Conservation (phyloP, 139 green algal species). For the Chlamydomonas schloesseri region DNA sequence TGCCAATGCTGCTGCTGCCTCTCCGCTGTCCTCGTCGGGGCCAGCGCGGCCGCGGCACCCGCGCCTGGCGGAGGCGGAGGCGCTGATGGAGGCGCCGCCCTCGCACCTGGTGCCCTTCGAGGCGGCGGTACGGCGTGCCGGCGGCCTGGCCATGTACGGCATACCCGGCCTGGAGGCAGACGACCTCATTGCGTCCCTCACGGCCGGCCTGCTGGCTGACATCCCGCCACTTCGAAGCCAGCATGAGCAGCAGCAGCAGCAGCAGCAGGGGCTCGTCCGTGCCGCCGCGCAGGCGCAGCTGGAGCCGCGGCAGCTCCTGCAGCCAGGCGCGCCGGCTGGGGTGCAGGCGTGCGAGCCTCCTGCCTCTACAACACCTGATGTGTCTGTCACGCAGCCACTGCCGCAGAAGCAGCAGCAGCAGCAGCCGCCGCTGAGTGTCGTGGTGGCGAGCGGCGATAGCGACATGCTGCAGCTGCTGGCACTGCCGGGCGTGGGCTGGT, state of each 20-base stretch:
- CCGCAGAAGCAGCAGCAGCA: background rate
- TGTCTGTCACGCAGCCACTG: background rate
- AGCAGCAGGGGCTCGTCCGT: background rate
- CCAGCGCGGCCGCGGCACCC: too few relatives aligned
- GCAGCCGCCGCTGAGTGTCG: background rate
- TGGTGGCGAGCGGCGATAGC: conserved; percentile 15
- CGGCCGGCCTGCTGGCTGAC: background rate
- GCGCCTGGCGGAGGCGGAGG: background rate
- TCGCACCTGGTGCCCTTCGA: conserved; percentile 9
- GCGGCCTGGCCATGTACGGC: conserved; percentile 18
- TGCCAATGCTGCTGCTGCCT: background rate
- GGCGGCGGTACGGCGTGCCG: background rate
- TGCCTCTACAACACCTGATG: too few relatives aligned
- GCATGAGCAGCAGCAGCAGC: background rate
- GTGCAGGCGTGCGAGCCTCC: too few relatives aligned
- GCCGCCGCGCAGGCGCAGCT: too few relatives aligned
- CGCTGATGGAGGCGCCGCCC: conserved; percentile 3
- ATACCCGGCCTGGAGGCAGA: conserved; percentile 16
- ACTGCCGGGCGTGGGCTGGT: background rate
- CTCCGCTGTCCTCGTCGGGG: background rate
- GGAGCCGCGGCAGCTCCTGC: too few relatives aligned
- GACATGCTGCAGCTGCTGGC: conserved; percentile 46
- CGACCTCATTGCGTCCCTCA: conserved; percentile 13
- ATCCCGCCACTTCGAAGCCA: background rate
- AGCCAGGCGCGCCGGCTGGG: background rate